Evolutionary conservation across 345 rosid genomes (phyloP).

Genomic region (Populus deltoides): DNA sequence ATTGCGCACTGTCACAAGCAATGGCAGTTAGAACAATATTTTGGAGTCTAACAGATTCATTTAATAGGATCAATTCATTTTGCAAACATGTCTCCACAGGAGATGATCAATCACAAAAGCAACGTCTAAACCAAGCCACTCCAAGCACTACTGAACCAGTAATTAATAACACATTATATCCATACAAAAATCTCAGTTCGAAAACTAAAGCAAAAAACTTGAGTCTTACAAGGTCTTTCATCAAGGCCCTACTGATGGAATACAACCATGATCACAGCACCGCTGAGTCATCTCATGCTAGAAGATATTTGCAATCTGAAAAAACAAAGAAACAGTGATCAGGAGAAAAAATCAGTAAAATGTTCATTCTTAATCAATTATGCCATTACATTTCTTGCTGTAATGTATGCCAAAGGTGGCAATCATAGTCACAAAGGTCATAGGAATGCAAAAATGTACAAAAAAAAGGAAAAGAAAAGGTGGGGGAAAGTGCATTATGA

Average conservation of each 20-base stretch:
- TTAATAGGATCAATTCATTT: not conserved
- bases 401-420: not conserved
- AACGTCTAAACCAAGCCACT: not conserved
- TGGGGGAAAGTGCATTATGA: not conserved
- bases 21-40: not conserved
- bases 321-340: not conserved
- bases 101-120: not conserved
- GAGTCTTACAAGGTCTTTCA: slow-evolving; percentile 7
- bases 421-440: not conserved
- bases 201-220: not conserved
- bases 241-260: not conserved
- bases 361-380: not conserved
- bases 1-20: slow-evolving; percentile 5
- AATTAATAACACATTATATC: not conserved
- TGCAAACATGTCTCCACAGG: not conserved
- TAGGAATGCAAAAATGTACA: not conserved
- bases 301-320: not conserved
- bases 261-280: slow-evolving; percentile 5
- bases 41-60: not conserved
- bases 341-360: not conserved
- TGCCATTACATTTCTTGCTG: too few species aligned
- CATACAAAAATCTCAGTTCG: slow-evolving; percentile 7
- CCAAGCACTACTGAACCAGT: not conserved
- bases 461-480: not conserved
- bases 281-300: not conserved